Evolutionary conservation across 2,329 filamentous ascomycete species (phyloP).

Genomic region (Colletotrichum sp.): DNA sequence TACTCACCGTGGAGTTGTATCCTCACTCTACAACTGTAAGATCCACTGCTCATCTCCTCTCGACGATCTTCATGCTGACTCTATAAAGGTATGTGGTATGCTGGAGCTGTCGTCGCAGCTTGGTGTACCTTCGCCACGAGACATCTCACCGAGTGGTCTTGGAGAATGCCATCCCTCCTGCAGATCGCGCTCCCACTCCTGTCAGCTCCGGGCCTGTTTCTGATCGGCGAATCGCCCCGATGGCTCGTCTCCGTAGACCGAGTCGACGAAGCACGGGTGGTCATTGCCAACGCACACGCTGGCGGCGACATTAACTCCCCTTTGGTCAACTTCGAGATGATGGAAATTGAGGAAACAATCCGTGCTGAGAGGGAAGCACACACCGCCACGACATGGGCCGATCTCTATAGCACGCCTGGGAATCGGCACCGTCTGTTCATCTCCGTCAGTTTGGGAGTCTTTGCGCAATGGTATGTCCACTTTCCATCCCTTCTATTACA

Average conservation of each 20-base stretch:
- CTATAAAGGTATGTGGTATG: constrained; percentile 37
- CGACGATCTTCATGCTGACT: neutral
- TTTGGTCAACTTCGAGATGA: neutral
- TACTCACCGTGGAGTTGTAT: constrained; percentile 25
- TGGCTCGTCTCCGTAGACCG: constrained; percentile 11
- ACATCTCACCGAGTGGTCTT: neutral
- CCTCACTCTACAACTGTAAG: neutral
- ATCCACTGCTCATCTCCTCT: neutral
- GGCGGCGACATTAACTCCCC: neutral
- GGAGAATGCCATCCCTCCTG: constrained; percentile 33
- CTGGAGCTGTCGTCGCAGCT: constrained; percentile 39
- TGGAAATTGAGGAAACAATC: neutral
- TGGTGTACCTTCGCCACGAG: constrained; percentile 27
- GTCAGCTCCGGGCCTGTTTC: neutral
- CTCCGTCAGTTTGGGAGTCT: neutral
- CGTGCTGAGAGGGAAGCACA: neutral
- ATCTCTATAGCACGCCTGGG: neutral
- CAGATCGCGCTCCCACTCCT: constrained; percentile 35
- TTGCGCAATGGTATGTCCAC: neutral
- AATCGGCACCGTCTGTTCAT: neutral
- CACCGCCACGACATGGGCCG: neutral
- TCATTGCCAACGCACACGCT: neutral
- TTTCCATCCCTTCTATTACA: neutral
- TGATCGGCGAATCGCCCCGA: neutral
- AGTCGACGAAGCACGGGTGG: neutral